Evolutionary conservation across 2,329 filamentous ascomycete species (phyloP), one percentile per base, ranked within the genome.

Genomic region (Fusarium sp.): DNA sequence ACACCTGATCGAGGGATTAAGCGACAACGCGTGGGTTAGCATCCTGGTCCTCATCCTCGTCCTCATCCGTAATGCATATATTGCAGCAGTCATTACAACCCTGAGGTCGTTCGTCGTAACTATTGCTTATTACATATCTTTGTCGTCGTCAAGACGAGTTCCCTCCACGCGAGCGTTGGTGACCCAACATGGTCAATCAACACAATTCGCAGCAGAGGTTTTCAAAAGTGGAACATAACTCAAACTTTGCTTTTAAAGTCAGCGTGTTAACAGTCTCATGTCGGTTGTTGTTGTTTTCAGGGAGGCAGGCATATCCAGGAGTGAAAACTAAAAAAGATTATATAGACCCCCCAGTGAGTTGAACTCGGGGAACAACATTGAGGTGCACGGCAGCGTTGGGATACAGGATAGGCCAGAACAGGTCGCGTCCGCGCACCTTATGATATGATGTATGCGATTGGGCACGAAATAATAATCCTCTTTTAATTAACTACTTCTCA

Each of bases 11-110:
- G 73, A 28, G 75, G 75, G 30, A 70, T 66, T 14, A 83, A 83
- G 74, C 75, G 81, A 24, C 76, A 81, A 30, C 79, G 81, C 9
- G 63, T 81, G 40, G 74, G 69, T 26, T 80, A 68, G 32, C n/a
- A n/a, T 41, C 32, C 51, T 57, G 9, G 26, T 28, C 26, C 10
- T 30, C 10, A 10, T 5, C 28, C 28, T 30, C 1, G 28, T 8
- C 26, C 10, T 30, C 10, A 10, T 11, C 28, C 28, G 14, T 19
- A 22, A 14, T n/a, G 7, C 11, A 20, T 15, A 40, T 28, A 19
- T 10, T 9, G 19, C 26, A 26, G 28, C 28, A 30, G 28, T 30
- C 1, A 11, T 30, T 30, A 5, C 28, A 11, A 17, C 28, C 28
- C 14, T 28, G n/a, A 28, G 22, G 41, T 17, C 35, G 43, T 68